A percentile compares a stretch with the other conserved stretches of the same genome.
phyloP scores from a whole-genome alignment of 169 alveolate species.

The Babesia caballi region DNA sequence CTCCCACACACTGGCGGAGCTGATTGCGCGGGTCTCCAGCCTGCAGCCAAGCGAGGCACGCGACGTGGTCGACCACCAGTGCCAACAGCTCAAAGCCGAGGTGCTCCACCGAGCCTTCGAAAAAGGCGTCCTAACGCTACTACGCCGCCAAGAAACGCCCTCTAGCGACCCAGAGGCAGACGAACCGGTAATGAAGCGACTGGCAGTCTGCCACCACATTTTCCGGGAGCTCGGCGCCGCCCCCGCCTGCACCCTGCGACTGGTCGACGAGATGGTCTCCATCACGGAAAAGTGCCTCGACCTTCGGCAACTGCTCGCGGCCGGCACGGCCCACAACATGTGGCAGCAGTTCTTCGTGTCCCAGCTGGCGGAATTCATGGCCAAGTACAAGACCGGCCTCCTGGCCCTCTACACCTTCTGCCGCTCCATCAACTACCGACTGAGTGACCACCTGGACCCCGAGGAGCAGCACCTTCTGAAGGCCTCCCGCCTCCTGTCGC shows the following conservation, averaged over 20 bases:
- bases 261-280: constrained; percentile 43
- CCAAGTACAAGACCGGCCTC: constrained; percentile 30
- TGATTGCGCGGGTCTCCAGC: not conserved
- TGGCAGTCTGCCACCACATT: constrained; percentile 40
- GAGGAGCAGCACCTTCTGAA: constrained; percentile 21
- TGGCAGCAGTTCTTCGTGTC: constrained; percentile 56
- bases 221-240: constrained; percentile 37
- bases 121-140: not conserved
- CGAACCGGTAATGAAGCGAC: not conserved
- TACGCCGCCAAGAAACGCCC: not conserved
- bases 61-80: not conserved
- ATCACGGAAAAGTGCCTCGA: constrained; percentile 22
- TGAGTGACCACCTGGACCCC: constrained; percentile 43
- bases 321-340: not conserved
- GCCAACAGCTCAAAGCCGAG: constrained; percentile 14
- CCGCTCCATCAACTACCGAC: constrained; percentile 18
- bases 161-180: not conserved
- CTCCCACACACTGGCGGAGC: not conserved
- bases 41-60: constrained; percentile 22
- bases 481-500: constrained; percentile 4
- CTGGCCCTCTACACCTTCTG: constrained; percentile 38
- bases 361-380: constrained; percentile 52
- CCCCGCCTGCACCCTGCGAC: constrained; percentile 17
- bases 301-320: constrained; percentile 8
- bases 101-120: constrained; percentile 7